A percentile compares a stretch with the other conserved stretches of the same genome.
Conservation (phyloP, 176 grass and related monocot species). For the Urochloa ruziziensis region DNA sequence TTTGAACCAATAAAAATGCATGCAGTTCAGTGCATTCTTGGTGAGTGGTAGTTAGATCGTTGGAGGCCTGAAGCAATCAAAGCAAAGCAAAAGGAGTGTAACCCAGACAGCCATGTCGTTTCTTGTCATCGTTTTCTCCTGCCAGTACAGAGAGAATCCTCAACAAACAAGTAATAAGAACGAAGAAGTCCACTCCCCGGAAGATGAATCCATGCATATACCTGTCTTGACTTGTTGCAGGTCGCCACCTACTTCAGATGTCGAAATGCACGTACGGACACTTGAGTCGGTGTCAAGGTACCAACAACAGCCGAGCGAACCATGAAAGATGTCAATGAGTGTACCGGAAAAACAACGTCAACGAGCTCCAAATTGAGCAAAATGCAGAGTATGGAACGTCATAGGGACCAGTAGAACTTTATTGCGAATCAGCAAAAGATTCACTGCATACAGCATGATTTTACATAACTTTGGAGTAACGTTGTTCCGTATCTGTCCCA, state of each 20-base stretch:
- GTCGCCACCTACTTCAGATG: conserved; percentile 19
- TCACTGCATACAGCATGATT: neutral
- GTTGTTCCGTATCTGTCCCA: too few species aligned
- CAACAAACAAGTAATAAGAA: neutral
- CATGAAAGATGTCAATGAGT: neutral
- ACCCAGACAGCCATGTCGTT: neutral
- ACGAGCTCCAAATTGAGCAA: neutral
- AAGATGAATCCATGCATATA: neutral
- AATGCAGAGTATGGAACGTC: neutral
- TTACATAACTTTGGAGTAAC: too few species aligned
- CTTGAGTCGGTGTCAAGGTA: neutral
- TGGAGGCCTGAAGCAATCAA: neutral
- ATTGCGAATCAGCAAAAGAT: neutral
- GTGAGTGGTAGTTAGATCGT: conserved; percentile 24
- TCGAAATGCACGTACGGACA: neutral
- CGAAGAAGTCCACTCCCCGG: conserved; percentile 13
- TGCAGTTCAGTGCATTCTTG: neutral
- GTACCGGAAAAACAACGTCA: neutral
- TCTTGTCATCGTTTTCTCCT: neutral
- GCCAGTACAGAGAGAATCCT: conserved; percentile 20
- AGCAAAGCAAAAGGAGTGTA: neutral
- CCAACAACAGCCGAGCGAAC: neutral
- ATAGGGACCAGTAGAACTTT: neutral
- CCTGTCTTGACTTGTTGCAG: neutral
- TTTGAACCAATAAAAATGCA: neutral